Percentiles rank a stretch among this genome's conserved stretches.
Conservation (phyloP, 1,284 basidiomycete species). For the Boletus mariae region DNA sequence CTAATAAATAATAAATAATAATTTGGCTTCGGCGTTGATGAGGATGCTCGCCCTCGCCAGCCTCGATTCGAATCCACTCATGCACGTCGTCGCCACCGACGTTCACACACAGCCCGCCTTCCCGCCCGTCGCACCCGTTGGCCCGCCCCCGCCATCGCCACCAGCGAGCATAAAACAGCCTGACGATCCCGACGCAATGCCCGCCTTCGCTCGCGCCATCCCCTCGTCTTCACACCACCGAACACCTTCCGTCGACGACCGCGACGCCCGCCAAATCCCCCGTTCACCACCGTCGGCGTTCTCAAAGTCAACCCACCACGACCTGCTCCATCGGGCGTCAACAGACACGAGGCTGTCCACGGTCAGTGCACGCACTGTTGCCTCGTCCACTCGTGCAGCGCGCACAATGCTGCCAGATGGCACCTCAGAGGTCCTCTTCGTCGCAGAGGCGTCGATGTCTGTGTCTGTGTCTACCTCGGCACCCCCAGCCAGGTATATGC, state of each 20-base stretch:
- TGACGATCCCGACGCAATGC: conserved; percentile 17
- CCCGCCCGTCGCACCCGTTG: conserved; percentile 37
- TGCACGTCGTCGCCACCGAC: conserved; percentile 31
- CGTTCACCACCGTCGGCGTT: conserved; percentile 26
- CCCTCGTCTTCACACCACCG: background rate
- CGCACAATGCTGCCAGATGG: conserved; percentile 18
- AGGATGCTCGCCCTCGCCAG: conserved; percentile 25
- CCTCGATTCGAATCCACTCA: conserved; percentile 39
- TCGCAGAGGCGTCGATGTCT: conserved; percentile 9
- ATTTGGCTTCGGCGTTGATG: conserved; percentile 4
- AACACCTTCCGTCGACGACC: conserved; percentile 19
- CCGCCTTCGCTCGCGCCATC: background rate
- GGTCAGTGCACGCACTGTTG: conserved; percentile 27
- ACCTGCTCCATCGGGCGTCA: conserved; percentile 39
- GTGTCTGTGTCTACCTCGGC: background rate
- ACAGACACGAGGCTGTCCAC: conserved; percentile 46
- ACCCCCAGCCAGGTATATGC: conserved; percentile 10
- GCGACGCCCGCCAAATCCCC: conserved; percentile 21
- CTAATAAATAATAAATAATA: background rate
- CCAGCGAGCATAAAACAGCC: conserved; percentile 53
- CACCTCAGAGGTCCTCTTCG: conserved; percentile 8
- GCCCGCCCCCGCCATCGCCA: conserved; percentile 64
- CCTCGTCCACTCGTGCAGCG: conserved; percentile 20
- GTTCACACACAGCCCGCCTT: conserved; percentile 53
- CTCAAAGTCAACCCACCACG: conserved; percentile 12